A percentile compares a stretch with the other conserved stretches of the same genome.
These are phyloP conservation scores for Vanrija humicola DNA, from an alignment of 1,284 basidiomycete species.

Conservation along the genomic window DNA sequence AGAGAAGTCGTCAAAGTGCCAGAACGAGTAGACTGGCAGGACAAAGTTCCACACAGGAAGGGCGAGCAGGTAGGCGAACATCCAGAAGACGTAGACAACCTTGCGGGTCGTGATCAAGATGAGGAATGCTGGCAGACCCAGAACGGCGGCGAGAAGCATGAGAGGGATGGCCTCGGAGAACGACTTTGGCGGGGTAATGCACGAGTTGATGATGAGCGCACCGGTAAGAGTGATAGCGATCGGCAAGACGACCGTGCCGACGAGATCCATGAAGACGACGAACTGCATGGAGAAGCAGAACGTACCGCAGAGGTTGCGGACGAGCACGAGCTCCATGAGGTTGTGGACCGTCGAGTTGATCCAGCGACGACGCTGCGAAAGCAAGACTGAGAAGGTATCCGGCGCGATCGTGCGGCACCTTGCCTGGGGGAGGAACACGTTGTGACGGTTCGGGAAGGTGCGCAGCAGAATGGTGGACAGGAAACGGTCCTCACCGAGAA, in stretches of 20 bases:
- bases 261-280: slow-evolving; percentile 95
- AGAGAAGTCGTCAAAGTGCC: slow-evolving; percentile 96
- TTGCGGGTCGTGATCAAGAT: slow-evolving; percentile 93
- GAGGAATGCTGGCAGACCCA: slow-evolving; percentile 87
- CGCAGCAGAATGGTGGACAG: slow-evolving; percentile 89
- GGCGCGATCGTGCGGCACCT: slow-evolving; percentile 93
- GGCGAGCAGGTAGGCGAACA: slow-evolving; percentile 89
- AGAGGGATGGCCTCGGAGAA: slow-evolving; percentile 95
- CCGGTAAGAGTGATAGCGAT: slow-evolving; percentile 92
- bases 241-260: slow-evolving; percentile 92
- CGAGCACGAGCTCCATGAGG: slow-evolving; percentile 96
- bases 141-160: slow-evolving; percentile 79
- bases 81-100: slow-evolving; percentile 94
- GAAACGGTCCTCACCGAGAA: slow-evolving; percentile 98
- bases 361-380: slow-evolving; percentile 97
- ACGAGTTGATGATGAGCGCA: slow-evolving; percentile 76
- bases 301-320: slow-evolving; percentile 91
- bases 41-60: slow-evolving; percentile 95
- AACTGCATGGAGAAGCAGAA: slow-evolving; percentile 99
- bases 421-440: slow-evolving; percentile 98
- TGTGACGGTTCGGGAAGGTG: slow-evolving; percentile 97
- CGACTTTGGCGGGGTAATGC: slow-evolving; percentile 70
- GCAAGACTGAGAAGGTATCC: slow-evolving; percentile 85
- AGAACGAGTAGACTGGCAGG: slow-evolving; percentile 90
- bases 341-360: slow-evolving; percentile 99